These are phyloP conservation scores for Colletotrichum noveboracense DNA, from an alignment of 2,329 filamentous ascomycete species.

Conservation along the genomic window DNA sequence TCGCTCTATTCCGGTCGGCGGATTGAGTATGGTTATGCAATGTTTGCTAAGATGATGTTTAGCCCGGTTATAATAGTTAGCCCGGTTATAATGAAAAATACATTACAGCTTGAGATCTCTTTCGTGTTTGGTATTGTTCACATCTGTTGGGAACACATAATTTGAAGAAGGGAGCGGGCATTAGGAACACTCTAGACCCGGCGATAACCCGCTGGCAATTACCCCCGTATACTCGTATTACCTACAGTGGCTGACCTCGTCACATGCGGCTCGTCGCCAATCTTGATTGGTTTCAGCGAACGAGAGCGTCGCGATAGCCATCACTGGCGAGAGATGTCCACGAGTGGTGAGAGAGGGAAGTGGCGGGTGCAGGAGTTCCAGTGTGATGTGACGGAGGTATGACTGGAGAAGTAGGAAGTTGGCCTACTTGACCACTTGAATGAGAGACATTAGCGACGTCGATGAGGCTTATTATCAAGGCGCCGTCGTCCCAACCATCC, in stretches of 20 bases:
- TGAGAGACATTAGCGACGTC: neutral
- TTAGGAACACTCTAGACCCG: rapidly evolving
- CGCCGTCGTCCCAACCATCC: neutral
- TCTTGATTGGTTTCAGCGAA: neutral
- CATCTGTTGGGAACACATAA: neutral
- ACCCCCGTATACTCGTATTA: neutral
- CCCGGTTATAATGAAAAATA: neutral
- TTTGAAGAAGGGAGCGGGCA: neutral
- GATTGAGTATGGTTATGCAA: neutral
- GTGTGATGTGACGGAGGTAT: neutral
- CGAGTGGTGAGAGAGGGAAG: neutral
- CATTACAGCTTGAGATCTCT: neutral
- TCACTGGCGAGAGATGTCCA: neutral
- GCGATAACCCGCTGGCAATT: neutral
- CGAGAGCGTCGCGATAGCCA: neutral
- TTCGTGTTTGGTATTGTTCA: rapidly evolving
- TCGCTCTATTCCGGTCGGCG: neutral
- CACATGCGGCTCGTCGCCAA: neutral
- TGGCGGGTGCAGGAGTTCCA: neutral
- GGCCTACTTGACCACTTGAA: neutral
- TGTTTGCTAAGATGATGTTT: neutral
- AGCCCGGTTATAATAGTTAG: neutral
- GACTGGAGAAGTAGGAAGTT: neutral
- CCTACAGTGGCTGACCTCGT: neutral
- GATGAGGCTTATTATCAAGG: neutral